phyloP scores from a whole-genome alignment of 495 filamentous ascomycete genomes.

The Pyrenopolyporus hunteri region DNA sequence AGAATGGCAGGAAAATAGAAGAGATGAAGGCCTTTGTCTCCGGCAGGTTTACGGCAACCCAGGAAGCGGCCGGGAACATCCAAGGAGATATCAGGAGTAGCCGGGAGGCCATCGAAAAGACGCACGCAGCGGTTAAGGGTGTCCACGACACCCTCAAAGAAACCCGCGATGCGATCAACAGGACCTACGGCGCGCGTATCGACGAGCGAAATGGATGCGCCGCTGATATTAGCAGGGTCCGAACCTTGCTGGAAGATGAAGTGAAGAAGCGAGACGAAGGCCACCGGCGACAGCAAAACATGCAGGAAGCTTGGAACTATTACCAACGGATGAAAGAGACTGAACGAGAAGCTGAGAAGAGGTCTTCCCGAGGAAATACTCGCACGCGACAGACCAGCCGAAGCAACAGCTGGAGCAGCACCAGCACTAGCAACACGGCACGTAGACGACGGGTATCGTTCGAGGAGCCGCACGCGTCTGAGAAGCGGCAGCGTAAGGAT shows the following conservation, averaged over 20 bases:
- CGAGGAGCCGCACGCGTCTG: conserved; percentile 12
- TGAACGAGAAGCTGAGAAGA: conserved; percentile 23
- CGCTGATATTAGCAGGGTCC: conserved; percentile 34
- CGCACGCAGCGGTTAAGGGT: conserved; percentile 28
- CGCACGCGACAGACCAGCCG: neutral
- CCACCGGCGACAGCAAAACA: conserved; percentile 25
- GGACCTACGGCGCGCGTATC: conserved; percentile 25
- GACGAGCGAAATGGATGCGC: conserved; percentile 34
- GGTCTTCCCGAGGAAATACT: conserved; percentile 12
- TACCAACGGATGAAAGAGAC: conserved; percentile 28
- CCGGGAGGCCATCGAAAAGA: conserved; percentile 16
- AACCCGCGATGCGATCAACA: conserved; percentile 29
- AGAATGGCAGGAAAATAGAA: conserved; percentile 32
- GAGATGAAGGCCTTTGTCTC: conserved; percentile 26
- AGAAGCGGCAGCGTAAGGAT: conserved; percentile 6
- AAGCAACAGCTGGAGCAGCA: conserved; percentile 10
- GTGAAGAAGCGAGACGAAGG: conserved; percentile 34
- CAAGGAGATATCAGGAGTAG: conserved; percentile 17
- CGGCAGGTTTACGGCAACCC: conserved; percentile 24
- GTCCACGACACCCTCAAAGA: conserved; percentile 27
- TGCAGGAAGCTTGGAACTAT: conserved; percentile 36
- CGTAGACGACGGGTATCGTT: conserved; percentile 2
- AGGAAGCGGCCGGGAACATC: conserved; percentile 20
- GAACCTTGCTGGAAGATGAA: conserved; percentile 35
- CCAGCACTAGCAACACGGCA: neutral